Evolutionary conservation across 257 asterid species (phyloP).

Genomic region (Salvia hispanica): DNA sequence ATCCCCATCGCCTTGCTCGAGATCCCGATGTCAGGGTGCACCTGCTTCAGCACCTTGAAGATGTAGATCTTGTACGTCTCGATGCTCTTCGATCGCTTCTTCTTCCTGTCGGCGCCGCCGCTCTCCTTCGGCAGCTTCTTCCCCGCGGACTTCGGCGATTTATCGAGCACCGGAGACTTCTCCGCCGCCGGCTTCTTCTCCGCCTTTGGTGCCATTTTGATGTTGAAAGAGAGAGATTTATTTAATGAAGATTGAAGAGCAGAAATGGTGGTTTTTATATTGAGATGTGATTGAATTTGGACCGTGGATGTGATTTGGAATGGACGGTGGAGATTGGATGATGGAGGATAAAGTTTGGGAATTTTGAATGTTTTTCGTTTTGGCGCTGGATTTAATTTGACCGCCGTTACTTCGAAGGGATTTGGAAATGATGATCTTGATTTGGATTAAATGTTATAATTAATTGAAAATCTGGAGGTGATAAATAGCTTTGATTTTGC

Average conservation of each 20-base stretch:
- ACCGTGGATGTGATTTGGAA: slow-evolving; percentile 11
- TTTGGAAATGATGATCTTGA: neutral
- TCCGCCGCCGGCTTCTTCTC: slow-evolving; percentile 42
- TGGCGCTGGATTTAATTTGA: slow-evolving; percentile 1
- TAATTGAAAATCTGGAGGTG: too few species aligned
- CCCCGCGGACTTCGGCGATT: slow-evolving; percentile 44
- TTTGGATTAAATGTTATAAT: too few species aligned
- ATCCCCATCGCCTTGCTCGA: slow-evolving; percentile 77
- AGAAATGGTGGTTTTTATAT: slow-evolving; percentile 6
- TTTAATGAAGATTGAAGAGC: neutral
- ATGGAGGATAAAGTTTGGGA: neutral
- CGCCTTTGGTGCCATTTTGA: slow-evolving; percentile 10
- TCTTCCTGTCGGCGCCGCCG: slow-evolving; percentile 56
- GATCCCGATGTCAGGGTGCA: slow-evolving; percentile 64
- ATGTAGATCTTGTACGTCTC: slow-evolving; percentile 86
- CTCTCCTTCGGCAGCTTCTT: slow-evolving; percentile 43
- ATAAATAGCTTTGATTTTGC: too few species aligned
- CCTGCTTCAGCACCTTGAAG: slow-evolving; percentile 68
- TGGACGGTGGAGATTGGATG: neutral
- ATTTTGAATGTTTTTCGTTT: neutral
- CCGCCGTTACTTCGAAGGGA: neutral
- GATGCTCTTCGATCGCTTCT: slow-evolving; percentile 53
- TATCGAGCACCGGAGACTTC: slow-evolving; percentile 35
- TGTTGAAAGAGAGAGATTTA: neutral
- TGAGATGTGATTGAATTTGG: neutral